phyloP scores from a whole-genome alignment of 1,139 yeast genomes.

The Pichia sp. region DNA sequence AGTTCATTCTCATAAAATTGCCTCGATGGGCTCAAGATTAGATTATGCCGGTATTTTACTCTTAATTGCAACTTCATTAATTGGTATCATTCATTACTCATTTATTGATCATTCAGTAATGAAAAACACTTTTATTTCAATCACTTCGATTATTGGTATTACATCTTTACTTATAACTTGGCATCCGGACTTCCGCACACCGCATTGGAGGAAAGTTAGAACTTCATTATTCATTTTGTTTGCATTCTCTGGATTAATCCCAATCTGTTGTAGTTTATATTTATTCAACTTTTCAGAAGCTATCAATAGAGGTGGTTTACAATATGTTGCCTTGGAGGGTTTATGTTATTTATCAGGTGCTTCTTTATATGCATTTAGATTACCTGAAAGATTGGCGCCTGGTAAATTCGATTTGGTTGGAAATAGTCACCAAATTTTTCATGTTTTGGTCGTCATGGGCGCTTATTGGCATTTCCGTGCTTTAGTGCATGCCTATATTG shows the following conservation, averaged over 20 bases:
- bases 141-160: conserved; percentile 52
- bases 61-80: conserved; percentile 67
- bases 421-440: conserved; percentile 86
- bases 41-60: conserved; percentile 85
- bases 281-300: conserved; percentile 40
- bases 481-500: conserved; percentile 51
- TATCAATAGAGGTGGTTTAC: conserved; percentile 44
- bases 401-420: conserved; percentile 68
- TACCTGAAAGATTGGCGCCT: conserved; percentile 73
- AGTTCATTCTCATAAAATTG: conserved; percentile 59
- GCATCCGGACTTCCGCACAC: conserved; percentile 56
- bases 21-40: conserved; percentile 65
- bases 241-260: conserved; percentile 74
- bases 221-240: conserved; percentile 74
- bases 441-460: conserved; percentile 73
- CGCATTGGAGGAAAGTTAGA: conserved; percentile 68
- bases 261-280: conserved; percentile 46
- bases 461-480: conserved; percentile 72
- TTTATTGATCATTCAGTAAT: conserved; percentile 43
- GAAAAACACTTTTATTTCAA: conserved; percentile 34
- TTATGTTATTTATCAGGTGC: conserved; percentile 74
- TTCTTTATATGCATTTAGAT: conserved; percentile 62
- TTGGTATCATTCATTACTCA: conserved; percentile 65
- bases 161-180: conserved; percentile 62
- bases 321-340: conserved; percentile 66